Percentiles rank a stretch among this genome's conserved stretches.
These are phyloP conservation scores for Apiospora arundinis DNA, from an alignment of 2,329 filamentous ascomycete species.

Conservation along the genomic window DNA sequence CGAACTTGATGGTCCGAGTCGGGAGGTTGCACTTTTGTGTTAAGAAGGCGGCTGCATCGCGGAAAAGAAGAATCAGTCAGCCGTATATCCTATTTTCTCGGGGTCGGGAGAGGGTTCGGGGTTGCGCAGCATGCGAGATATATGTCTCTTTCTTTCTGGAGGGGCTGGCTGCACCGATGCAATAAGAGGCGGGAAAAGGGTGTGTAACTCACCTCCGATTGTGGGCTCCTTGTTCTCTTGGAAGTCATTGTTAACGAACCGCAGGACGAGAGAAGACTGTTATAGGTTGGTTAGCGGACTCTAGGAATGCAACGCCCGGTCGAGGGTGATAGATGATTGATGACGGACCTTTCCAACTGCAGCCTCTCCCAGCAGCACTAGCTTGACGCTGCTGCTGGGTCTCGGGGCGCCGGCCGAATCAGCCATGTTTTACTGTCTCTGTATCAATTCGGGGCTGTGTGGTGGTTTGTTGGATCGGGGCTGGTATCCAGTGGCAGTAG, in stretches of 20 bases:
- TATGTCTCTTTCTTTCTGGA: not conserved
- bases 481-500: not conserved
- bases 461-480: not conserved
- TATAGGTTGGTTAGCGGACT: not conserved
- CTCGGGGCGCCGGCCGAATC: constrained; percentile 79
- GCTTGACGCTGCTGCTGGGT: constrained; percentile 99
- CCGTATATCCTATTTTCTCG: not conserved
- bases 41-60: constrained; percentile 82
- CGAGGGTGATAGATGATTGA: constrained; percentile 7
- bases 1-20: constrained; percentile 88
- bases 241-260: constrained; percentile 99
- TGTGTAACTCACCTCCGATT: constrained; percentile 80
- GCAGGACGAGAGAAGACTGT: constrained; percentile 93
- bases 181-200: not conserved
- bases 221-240: constrained; percentile 99
- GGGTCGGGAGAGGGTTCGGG: not conserved
- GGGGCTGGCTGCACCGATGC: not conserved
- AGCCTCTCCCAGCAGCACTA: constrained; percentile 95
- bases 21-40: constrained; percentile 99
- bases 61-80: not conserved
- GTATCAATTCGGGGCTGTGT: not conserved
- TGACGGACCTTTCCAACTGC: constrained; percentile 91
- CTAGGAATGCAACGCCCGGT: not conserved
- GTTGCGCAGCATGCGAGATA: not conserved
- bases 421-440: constrained; percentile 61